These are phyloP conservation scores for Colletotrichum sp. DNA, from an alignment of 2,329 filamentous ascomycete species.

Conservation along the genomic window DNA sequence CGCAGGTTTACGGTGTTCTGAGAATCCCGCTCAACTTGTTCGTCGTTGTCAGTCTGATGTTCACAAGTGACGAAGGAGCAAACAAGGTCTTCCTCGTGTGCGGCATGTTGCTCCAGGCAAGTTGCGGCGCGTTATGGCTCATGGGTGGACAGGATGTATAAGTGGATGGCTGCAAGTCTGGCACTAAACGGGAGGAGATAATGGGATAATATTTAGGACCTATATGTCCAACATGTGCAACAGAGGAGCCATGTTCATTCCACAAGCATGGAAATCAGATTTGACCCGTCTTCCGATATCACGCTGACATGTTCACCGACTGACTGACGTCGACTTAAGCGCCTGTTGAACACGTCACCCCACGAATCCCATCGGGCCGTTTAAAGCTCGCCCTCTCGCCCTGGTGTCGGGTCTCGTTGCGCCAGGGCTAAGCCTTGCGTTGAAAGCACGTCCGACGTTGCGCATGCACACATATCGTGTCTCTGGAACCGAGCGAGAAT, in stretches of 20 bases:
- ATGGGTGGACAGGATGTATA: conserved; percentile 12
- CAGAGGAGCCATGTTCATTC: background rate
- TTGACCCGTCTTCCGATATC: background rate
- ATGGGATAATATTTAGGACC: background rate
- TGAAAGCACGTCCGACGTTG: conserved; percentile 8
- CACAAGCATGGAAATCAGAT: background rate
- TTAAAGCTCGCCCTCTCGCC: conserved; percentile 7
- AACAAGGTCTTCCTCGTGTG: conserved; percentile 35
- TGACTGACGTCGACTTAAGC: conserved; percentile 20
- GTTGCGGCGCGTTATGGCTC: conserved; percentile 30
- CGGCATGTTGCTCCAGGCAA: conserved; percentile 31
- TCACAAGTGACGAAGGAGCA: conserved; percentile 33
- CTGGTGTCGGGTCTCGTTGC: conserved; percentile 5
- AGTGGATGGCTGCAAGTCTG: background rate
- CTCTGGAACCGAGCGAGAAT: background rate
- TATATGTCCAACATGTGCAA: background rate
- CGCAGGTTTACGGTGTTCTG: conserved; percentile 57
- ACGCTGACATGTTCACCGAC: background rate
- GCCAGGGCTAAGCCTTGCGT: background rate
- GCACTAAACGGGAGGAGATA: background rate
- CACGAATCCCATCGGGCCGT: conserved; percentile 12
- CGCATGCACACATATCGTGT: background rate
- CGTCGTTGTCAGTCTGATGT: conserved; percentile 52
- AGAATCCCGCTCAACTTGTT: conserved; percentile 64
- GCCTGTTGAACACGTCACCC: conserved; percentile 5